Base-by-base conservation (phyloP, 176 grass and related monocot genomes). In the Carex cristatella region DNA sequence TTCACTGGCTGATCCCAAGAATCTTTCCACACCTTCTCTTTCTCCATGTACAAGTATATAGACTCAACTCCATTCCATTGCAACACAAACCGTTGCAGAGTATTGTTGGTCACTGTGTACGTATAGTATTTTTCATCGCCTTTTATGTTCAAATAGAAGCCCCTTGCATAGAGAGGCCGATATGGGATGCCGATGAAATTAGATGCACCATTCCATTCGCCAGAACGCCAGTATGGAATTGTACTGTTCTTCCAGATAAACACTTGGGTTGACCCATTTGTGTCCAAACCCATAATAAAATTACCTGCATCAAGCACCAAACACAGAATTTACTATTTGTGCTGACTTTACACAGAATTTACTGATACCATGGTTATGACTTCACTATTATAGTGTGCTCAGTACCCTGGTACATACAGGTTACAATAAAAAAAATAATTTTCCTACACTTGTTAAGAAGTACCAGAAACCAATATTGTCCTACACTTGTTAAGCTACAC, bases 101-200 rank as follows among this genome's bases (percentile, higher is more conserved):
- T 83, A n/a, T 82, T 65, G 56, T 98, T 98, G 78, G 86, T 33
- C 49, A 86, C 87, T 10, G 84, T 91, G 79, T 93, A 94, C 27
- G 91, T 93, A 79, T 84, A 98, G 82, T 89, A 90, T 13, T 5
- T 79, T 63, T 9, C 48, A 79, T 91, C 84, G 79, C 54, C 88
- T 56, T 65, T n/a, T 18, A 2, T 80, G 42, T 84, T 44, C 18
- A 81, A 81, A n/a, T 32, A 32, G 63, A 78, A 93, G 27, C 95
- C 95, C 60, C 87, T 91, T 66, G 82, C 14, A 42, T 94, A 91
- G 69, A 94, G 89, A 27, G 92, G 62, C 51, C 91, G 89, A 86
- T 85, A 94, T 23, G 85, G 88, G 49, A 92, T 93, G 46, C 95
- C 95, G 30, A 90, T 87, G 88, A 98, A 98, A 69, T 82, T 85